These are phyloP conservation scores for Bretschneidera sinensis DNA, from an alignment of 345 rosid species.

Conservation along the genomic window DNA sequence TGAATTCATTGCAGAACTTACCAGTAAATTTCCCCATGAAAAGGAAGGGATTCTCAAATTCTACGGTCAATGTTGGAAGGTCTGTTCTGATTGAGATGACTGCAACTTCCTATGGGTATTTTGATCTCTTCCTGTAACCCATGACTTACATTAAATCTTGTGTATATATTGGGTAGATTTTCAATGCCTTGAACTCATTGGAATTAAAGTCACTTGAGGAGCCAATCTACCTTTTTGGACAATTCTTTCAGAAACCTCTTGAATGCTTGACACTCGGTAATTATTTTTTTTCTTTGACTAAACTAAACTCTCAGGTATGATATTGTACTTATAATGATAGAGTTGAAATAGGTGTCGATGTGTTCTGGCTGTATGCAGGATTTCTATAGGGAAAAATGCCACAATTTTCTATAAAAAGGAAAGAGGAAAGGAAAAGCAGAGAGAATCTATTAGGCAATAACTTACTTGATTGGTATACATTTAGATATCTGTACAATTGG, in stretches of 20 bases:
- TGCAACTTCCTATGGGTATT: conserved; percentile 3
- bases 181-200: conserved; percentile 83
- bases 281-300: neutral
- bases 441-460: neutral
- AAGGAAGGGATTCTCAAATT: conserved; percentile 79
- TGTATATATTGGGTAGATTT: conserved; percentile 46
- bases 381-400: neutral
- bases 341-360: neutral
- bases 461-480: neutral
- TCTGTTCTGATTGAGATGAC: conserved; percentile 31
- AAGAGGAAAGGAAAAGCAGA: neutral
- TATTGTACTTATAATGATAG: neutral
- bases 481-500: no score
- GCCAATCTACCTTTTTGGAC: conserved; percentile 90
- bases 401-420: no score
- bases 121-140: conserved; percentile 10
- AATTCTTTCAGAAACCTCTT: conserved; percentile 85
- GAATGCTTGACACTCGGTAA: conserved; percentile 90
- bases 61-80: conserved; percentile 93
- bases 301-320: conserved; percentile 1
- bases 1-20: conserved; percentile 63
- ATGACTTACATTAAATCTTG: conserved; percentile 14
- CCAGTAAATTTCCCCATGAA: conserved; percentile 73
- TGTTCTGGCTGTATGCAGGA: conserved; percentile 1
- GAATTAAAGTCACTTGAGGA: conserved; percentile 93